These are phyloP conservation scores for Truncatella angustata DNA, from an alignment of 2,329 filamentous ascomycete species.

Conservation along the genomic window DNA sequence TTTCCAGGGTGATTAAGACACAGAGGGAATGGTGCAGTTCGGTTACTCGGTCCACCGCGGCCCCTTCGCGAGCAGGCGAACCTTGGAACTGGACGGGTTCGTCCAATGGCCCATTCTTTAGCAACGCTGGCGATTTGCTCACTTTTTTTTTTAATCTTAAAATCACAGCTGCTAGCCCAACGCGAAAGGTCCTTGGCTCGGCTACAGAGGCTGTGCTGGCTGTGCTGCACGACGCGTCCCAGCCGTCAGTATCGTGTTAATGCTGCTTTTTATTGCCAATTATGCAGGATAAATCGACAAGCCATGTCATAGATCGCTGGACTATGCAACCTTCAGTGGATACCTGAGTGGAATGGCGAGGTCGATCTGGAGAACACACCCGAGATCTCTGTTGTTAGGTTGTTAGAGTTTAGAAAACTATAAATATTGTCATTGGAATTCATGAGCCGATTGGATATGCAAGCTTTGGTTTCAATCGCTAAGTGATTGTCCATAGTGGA, in stretches of 20 bases:
- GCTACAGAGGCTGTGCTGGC: background rate
- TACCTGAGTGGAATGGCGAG: background rate
- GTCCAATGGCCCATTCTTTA: background rate
- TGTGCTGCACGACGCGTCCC: background rate
- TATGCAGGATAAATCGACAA: background rate
- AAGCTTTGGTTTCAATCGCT: no score
- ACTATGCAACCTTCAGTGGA: background rate
- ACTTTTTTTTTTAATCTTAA: background rate
- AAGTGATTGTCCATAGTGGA: no score
- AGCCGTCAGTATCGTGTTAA: background rate
- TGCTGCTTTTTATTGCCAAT: background rate
- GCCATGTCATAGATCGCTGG: background rate
- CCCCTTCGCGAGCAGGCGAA: background rate
- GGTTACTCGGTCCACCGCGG: background rate
- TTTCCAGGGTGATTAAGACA: background rate
- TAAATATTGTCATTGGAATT: background rate
- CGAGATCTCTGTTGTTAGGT: no score
- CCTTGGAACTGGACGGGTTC: background rate
- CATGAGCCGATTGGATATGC: no score
- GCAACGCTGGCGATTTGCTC: conserved; percentile 1
- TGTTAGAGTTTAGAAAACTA: background rate
- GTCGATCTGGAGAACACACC: background rate
- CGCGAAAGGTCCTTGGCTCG: background rate
- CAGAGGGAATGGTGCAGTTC: background rate
- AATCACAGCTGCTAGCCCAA: background rate